Evolutionary conservation across 2,329 filamentous ascomycete genomes (phyloP).

Genomic region (Exophiala xenobiotica): DNA sequence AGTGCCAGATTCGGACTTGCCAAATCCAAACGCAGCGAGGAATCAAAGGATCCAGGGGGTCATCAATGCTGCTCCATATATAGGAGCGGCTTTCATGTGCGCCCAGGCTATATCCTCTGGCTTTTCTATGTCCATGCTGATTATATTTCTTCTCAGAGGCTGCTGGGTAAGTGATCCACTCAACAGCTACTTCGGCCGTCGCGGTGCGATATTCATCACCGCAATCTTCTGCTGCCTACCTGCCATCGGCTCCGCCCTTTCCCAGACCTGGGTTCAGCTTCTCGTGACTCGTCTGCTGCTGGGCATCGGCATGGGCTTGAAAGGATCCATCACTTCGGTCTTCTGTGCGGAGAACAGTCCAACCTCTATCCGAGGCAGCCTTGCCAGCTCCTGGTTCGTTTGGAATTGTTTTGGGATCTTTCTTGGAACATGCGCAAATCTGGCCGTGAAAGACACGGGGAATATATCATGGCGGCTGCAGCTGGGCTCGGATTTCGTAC

Average conservation of each 20-base stretch:
- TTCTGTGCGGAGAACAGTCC: slow-evolving; percentile 56
- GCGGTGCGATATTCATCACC: slow-evolving; percentile 64
- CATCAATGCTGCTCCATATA: slow-evolving; percentile 60
- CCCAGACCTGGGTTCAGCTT: slow-evolving; percentile 60
- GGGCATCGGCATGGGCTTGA: slow-evolving; percentile 41
- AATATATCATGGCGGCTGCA: slow-evolving; percentile 47
- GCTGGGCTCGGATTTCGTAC: slow-evolving; percentile 49
- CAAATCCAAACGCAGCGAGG: no score
- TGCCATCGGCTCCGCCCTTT: slow-evolving; percentile 64
- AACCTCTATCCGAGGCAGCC: slow-evolving; percentile 52
- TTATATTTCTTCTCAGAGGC: slow-evolving; percentile 43
- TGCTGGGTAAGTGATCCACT: slow-evolving; percentile 67
- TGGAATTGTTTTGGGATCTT: slow-evolving; percentile 50
- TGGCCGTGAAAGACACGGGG: slow-evolving; percentile 42
- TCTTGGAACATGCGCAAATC: slow-evolving; percentile 43
- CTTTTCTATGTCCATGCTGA: slow-evolving; percentile 5
- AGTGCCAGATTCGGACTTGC: no score
- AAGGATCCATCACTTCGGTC: slow-evolving; percentile 51
- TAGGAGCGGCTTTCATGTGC: slow-evolving; percentile 52
- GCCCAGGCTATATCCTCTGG: slow-evolving; percentile 14
- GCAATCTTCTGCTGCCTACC: slow-evolving; percentile 65
- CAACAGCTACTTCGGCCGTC: slow-evolving; percentile 59
- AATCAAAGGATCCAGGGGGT: no score
- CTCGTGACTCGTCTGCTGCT: slow-evolving; percentile 56
- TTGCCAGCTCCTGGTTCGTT: slow-evolving; percentile 58